These are phyloP conservation scores for Leccinum glutinopallens DNA, from an alignment of 1,284 basidiomycete genomes.

Conservation along the genomic window DNA sequence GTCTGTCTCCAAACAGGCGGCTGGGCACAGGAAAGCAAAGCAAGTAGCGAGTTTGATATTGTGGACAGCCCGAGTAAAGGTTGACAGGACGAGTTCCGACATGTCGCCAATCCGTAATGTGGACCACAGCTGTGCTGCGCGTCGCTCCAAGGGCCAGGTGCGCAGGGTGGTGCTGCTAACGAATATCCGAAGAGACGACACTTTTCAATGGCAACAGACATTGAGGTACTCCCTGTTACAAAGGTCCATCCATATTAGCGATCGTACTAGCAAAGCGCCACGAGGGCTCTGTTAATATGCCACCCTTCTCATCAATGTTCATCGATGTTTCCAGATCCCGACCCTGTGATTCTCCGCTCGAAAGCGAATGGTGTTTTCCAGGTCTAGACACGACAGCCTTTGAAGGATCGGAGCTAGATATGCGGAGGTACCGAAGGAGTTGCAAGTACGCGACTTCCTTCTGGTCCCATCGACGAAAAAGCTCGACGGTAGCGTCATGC, in stretches of 20 bases:
- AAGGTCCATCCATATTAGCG: conserved; percentile 43
- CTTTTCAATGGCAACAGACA: conserved; percentile 3
- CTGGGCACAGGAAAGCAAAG: not conserved
- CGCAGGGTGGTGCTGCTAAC: not conserved
- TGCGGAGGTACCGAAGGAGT: conserved; percentile 74
- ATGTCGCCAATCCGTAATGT: not conserved
- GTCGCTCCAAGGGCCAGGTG: not conserved
- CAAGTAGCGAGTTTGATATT: not conserved
- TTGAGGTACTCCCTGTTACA: conserved; percentile 14
- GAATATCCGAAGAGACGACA: not conserved
- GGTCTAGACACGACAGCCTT: conserved; percentile 53
- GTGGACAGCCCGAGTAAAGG: not conserved
- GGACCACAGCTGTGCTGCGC: not conserved
- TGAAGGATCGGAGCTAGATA: conserved; percentile 58
- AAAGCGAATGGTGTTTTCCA: conserved; percentile 55
- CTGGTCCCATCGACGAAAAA: conserved; percentile 81
- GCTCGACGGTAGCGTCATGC: conserved; percentile 65
- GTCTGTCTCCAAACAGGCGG: not conserved
- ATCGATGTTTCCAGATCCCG: conserved; percentile 34
- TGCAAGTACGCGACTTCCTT: conserved; percentile 74
- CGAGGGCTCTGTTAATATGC: conserved; percentile 36
- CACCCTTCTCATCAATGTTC: conserved; percentile 35
- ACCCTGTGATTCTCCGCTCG: conserved; percentile 5
- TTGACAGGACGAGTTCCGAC: not conserved
- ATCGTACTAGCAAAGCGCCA: conserved; percentile 47